Evolutionary conservation across 129 eudicot genomes (phyloP).

Genomic region (Tagetes erecta): DNA sequence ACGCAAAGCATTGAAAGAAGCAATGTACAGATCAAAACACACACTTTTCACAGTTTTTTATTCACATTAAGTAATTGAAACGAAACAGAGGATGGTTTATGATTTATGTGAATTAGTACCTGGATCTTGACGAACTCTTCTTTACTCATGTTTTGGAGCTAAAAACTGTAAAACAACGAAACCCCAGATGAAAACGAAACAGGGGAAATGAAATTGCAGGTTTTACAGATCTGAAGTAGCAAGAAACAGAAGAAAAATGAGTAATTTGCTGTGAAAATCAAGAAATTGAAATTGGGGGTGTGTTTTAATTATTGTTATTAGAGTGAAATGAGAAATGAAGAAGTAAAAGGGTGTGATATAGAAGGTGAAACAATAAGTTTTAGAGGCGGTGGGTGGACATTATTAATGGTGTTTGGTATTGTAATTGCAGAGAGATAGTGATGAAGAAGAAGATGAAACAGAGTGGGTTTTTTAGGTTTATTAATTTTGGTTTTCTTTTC

Average conservation of each 20-base stretch:
- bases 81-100: background rate
- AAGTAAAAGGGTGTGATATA: background rate
- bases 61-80: constrained; percentile 19
- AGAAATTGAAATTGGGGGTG: constrained; percentile 10
- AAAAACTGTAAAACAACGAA: constrained; percentile 6
- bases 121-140: constrained; percentile 98
- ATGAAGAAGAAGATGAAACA: constrained; percentile 23
- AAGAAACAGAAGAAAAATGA: background rate
- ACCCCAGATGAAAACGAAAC: constrained; percentile 20
- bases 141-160: constrained; percentile 67
- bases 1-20: constrained; percentile 42
- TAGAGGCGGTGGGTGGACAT: constrained; percentile 69
- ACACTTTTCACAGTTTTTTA: constrained; percentile 11
- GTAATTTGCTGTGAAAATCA: constrained; percentile 24
- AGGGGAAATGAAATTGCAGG: constrained; percentile 12
- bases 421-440: constrained; percentile 18
- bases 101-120: constrained; percentile 41
- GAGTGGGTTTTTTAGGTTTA: constrained; percentile 29
- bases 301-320: constrained; percentile 13
- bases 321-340: constrained; percentile 31
- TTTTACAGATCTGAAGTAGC: constrained; percentile 29
- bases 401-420: constrained; percentile 49
- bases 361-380: constrained; percentile 15
- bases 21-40: constrained; percentile 24
- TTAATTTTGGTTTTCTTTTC: constrained; percentile 41